Percentiles rank a stretch among this genome's conserved stretches.
Conservation (phyloP, 2,329 filamentous ascomycete genomes). For the Penicillium sp. region DNA sequence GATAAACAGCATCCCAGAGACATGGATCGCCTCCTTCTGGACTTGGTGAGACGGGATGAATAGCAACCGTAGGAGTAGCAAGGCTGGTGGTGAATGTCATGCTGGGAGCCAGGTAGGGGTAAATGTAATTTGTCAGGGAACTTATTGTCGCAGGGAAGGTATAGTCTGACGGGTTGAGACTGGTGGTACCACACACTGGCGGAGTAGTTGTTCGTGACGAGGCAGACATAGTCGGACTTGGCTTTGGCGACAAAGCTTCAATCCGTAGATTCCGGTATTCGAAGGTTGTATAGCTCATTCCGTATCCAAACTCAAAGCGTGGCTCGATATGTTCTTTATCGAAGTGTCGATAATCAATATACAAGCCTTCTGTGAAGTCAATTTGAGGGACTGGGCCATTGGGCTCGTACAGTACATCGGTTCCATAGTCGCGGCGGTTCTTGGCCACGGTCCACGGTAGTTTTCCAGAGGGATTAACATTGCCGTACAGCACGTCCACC, state of each 20-base stretch:
- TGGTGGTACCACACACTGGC: neutral
- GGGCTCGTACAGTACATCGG: conserved; percentile 52
- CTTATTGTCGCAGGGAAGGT: no score
- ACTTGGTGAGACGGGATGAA: neutral
- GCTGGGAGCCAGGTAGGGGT: no score
- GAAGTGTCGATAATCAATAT: conserved; percentile 50
- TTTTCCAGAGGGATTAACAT: conserved; percentile 10
- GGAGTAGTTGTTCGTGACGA: conserved; percentile 31
- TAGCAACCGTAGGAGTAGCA: conserved; percentile 3
- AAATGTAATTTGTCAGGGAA: no score
- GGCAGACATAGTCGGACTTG: neutral
- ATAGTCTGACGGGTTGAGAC: no score
- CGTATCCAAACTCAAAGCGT: conserved; percentile 58
- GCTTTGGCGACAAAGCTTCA: neutral
- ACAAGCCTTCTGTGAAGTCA: conserved; percentile 55
- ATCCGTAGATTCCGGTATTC: conserved; percentile 51
- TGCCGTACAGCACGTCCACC: conserved; percentile 14
- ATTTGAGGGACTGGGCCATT: conserved; percentile 56
- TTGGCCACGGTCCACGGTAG: conserved; percentile 11
- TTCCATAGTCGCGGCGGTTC: neutral
- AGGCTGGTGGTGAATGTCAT: no score
- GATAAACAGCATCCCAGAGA: conserved; percentile 24
- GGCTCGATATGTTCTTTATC: conserved; percentile 51
- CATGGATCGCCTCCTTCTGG: conserved; percentile 42
- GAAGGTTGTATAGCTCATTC: conserved; percentile 59